Evolutionary conservation across 305 asterid species (phyloP), one percentile per base, ranked within the genome.

Genomic region (Fraxinus sp.): DNA sequence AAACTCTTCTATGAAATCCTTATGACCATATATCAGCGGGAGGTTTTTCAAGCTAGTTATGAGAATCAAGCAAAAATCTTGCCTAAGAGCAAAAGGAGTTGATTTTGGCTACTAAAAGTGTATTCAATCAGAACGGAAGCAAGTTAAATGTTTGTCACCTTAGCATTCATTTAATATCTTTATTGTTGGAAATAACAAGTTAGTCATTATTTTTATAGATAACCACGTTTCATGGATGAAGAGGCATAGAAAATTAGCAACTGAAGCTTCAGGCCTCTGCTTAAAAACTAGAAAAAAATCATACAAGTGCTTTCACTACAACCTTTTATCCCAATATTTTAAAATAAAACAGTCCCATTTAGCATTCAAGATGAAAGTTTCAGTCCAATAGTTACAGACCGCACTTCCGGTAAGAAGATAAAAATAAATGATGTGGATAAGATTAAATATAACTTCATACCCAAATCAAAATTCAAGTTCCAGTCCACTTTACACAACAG

Each of bases 11-110:
- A 64, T 24, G 73, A 24, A 64, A 64, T 64, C 73, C 35, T 24
- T 24, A 10, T 10, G 73, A 64, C 32, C 13, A 64, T 64, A 64
- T 24, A 24, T 7, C 70, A 7, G 70, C 0, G 14, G 70, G 30
- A 26, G 14, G 32, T 55, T 64, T 64, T 64, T 26, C 35, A 64
- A 64, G 33, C 73, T 64, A 26, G 35, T 22, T 66, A 66, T 66
- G 73, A 66, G 73, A 59, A 66, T 66, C 36, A 66, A 66, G 73
- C 33, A 66, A 66, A 24, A 26, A 66, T 66, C 73, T 66, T 66
- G 74, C 74, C 74, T 4, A 66, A 24, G 36, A 24, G 36, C 35
- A 66, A 10, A 57, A 11, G 35, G 74, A 9, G 36, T 28, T 24
- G 74, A 24, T 11, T 24, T 11, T 26, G 36, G 74, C n/a, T 66